Conservation (phyloP, 2,329 filamentous ascomycete genomes). For the Cryphonectria japonica region DNA sequence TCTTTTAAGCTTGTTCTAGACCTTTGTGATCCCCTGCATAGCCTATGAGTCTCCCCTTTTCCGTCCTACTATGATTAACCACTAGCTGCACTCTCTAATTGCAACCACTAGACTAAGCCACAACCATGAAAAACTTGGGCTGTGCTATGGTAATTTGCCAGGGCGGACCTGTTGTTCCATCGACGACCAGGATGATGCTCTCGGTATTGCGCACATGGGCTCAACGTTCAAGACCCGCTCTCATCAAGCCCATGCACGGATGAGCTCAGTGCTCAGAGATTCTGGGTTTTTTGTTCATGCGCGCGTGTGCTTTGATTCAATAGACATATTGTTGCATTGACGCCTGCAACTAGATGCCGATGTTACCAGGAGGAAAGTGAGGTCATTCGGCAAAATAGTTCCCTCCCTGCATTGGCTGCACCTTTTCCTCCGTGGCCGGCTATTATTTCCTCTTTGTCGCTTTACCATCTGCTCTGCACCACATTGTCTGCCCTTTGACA, state of each 20-base stretch:
- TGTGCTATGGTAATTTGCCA: background rate
- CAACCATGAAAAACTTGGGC: slow-evolving; percentile 5
- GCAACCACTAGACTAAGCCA: slow-evolving; percentile 9
- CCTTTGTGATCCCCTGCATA: background rate
- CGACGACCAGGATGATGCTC: background rate
- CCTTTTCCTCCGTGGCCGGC: background rate
- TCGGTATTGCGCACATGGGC: background rate
- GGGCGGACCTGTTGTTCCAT: background rate
- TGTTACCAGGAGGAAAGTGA: background rate
- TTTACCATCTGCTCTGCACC: background rate
- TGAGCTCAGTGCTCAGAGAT: background rate
- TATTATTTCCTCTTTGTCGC: background rate
- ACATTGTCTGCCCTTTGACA: background rate
- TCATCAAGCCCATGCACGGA: background rate
- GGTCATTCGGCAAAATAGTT: background rate
- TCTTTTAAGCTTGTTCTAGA: slow-evolving; percentile 11
- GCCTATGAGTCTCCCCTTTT: too few relatives aligned
- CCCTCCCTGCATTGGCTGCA: background rate
- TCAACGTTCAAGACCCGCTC: background rate
- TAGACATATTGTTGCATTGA: background rate
- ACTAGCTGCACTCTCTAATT: background rate
- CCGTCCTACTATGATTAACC: background rate
- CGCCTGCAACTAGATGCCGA: background rate
- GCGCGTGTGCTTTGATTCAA: background rate
- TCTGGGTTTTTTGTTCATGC: slow-evolving; percentile 3